Evolutionary conservation across 495 filamentous ascomycete species (phyloP).

Genomic region (Pyrenopolyporus hunteri): DNA sequence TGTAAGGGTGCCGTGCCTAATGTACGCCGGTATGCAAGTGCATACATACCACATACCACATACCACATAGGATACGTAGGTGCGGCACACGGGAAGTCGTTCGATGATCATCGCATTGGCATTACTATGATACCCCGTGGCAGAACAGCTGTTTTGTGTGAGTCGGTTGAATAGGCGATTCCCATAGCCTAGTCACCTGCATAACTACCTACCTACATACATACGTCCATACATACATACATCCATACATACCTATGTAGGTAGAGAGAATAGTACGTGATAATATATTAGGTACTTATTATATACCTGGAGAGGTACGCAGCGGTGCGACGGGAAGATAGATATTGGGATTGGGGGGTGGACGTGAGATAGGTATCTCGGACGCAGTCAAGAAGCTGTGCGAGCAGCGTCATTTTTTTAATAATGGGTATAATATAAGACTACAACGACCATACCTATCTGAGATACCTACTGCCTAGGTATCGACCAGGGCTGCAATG

Average conservation of each 20-base stretch:
- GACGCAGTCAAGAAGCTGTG: constrained; percentile 7
- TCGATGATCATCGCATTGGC: constrained; percentile 36
- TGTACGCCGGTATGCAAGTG: too few species aligned
- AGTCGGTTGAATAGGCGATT: not conserved
- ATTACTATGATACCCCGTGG: constrained; percentile 13
- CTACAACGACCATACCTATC: too few species aligned
- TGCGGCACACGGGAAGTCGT: constrained; percentile 19
- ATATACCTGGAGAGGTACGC: too few species aligned
- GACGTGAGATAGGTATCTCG: constrained; percentile 1
- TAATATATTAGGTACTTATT: too few species aligned
- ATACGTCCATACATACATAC: constrained; percentile 13
- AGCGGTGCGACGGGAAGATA: not conserved
- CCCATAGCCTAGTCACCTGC: not conserved
- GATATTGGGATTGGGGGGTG: not conserved
- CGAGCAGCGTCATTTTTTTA: constrained; percentile 24
- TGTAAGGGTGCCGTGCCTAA: too few species aligned
- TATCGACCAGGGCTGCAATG: constrained; percentile 4
- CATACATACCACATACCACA: too few species aligned
- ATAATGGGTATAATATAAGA: constrained; percentile 10
- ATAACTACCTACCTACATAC: not conserved
- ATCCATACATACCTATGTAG: constrained; percentile 2
- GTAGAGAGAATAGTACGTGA: too few species aligned
- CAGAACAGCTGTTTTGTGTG: not conserved
- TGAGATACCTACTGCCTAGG: too few species aligned
- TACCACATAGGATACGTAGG: too few species aligned